phyloP scores from a whole-genome alignment of 192 early-diverging fungal genomes.

The Coemansia sp. region DNA sequence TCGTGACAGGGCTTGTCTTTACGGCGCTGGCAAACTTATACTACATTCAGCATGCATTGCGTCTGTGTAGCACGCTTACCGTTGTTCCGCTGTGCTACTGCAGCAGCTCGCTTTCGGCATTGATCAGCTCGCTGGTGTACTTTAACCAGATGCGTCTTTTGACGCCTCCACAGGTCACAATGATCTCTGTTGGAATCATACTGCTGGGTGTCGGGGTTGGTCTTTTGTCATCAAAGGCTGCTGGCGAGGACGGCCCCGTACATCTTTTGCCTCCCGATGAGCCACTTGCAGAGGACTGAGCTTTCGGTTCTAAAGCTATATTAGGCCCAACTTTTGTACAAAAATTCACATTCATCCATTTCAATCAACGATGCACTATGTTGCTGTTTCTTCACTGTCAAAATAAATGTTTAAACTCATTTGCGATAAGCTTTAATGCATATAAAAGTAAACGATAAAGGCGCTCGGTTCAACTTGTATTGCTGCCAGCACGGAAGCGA shows the following conservation, averaged over 20 bases:
- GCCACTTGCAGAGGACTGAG: constrained; percentile 8
- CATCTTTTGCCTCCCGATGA: constrained; percentile 19
- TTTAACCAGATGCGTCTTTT: constrained; percentile 70
- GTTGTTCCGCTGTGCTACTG: constrained; percentile 75
- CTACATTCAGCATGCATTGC: constrained; percentile 74
- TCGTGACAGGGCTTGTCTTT: constrained; percentile 58
- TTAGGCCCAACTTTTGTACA: no score
- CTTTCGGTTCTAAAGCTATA: background rate
- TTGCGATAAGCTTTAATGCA: no score
- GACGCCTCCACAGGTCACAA: constrained; percentile 58
- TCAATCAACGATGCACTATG: background rate
- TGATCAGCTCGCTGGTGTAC: constrained; percentile 79
- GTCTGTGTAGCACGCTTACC: constrained; percentile 72
- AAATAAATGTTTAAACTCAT: no score
- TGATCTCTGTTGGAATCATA: constrained; percentile 67
- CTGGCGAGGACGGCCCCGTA: constrained; percentile 34
- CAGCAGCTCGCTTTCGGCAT: constrained; percentile 69
- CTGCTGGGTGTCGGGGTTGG: constrained; percentile 66
- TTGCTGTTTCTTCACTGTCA: no score
- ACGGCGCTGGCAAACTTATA: constrained; percentile 61
- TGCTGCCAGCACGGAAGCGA: background rate
- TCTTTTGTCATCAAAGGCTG: constrained; percentile 60
- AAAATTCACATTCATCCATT: background rate
- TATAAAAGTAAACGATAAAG: no score
- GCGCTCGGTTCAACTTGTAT: background rate